These are phyloP conservation scores for Xenosphaeropsis pyriputrescens DNA, from an alignment of 2,329 filamentous ascomycete species.

Conservation along the genomic window DNA sequence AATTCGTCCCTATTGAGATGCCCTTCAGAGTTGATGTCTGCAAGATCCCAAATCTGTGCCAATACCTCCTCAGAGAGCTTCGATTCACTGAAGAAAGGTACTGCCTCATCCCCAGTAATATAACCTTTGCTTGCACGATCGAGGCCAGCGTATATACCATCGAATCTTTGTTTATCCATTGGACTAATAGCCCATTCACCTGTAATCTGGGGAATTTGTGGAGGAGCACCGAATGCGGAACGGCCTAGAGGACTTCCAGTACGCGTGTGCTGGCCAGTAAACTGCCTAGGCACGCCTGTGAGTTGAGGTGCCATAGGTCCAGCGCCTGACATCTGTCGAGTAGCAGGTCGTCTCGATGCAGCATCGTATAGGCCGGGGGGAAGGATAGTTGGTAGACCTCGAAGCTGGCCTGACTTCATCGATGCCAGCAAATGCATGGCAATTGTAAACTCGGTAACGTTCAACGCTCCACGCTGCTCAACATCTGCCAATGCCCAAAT, in stretches of 20 bases:
- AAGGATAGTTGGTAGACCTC: slow-evolving; percentile 63
- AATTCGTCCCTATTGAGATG: slow-evolving; percentile 81
- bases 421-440: slow-evolving; percentile 95
- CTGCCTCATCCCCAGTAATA: slow-evolving; percentile 89
- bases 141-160: slow-evolving; percentile 69
- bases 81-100: slow-evolving; percentile 86
- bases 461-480: slow-evolving; percentile 77
- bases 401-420: slow-evolving; percentile 71
- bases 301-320: slow-evolving; percentile 38
- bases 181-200: slow-evolving; percentile 70
- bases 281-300: slow-evolving; percentile 65
- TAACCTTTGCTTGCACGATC: slow-evolving; percentile 70
- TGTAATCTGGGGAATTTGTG: slow-evolving; percentile 14
- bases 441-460: slow-evolving; percentile 87
- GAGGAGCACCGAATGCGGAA: slow-evolving; percentile 26
- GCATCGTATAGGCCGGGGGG: slow-evolving; percentile 84
- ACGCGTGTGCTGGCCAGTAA: slow-evolving; percentile 51
- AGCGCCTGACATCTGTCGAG: slow-evolving; percentile 20
- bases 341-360: slow-evolving; percentile 53
- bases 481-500: slow-evolving; percentile 96
- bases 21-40: slow-evolving; percentile 85
- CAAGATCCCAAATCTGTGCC: slow-evolving; percentile 93
- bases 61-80: slow-evolving; percentile 76
- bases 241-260: slow-evolving; percentile 42
- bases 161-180: slow-evolving; percentile 76